Percentiles rank a stretch among this genome's conserved stretches.
Evolutionary conservation across 352 stramenopile species (phyloP).

Genomic region (Phytopythium sindhum): DNA sequence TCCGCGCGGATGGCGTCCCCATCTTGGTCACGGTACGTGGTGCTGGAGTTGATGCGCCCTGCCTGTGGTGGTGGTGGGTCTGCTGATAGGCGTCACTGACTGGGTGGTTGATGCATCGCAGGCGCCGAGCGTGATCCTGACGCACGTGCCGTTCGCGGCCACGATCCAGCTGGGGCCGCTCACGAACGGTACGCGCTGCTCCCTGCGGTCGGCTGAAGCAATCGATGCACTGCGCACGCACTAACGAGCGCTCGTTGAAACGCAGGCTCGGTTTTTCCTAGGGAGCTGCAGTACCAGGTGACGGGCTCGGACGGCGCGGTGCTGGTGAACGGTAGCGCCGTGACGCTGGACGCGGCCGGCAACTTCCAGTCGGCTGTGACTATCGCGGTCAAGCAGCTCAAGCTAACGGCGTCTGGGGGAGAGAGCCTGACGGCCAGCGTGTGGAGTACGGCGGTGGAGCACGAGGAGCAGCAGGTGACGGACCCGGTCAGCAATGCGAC

Average conservation of each 20-base stretch:
- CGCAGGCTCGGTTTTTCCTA: slow-evolving; percentile 68
- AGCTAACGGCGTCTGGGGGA: slow-evolving; percentile 34
- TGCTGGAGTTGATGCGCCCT: no score
- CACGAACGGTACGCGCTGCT: slow-evolving; percentile 53
- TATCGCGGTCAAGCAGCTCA: slow-evolving; percentile 38
- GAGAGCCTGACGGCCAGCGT: slow-evolving; percentile 57
- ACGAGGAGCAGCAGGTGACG: slow-evolving; percentile 5
- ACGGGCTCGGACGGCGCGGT: slow-evolving; percentile 42
- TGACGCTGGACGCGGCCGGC: slow-evolving; percentile 59
- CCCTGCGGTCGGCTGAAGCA: no score
- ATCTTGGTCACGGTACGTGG: slow-evolving; percentile 3
- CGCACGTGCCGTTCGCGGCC: slow-evolving; percentile 62
- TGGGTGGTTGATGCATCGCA: no score
- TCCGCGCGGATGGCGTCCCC: not conserved
- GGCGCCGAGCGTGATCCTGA: slow-evolving; percentile 68
- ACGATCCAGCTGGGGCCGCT: slow-evolving; percentile 64
- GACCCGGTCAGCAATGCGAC: slow-evolving; percentile 2
- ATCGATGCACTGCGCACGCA: no score
- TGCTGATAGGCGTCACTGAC: no score
- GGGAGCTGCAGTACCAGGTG: slow-evolving; percentile 49
- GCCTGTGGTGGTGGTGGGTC: not conserved
- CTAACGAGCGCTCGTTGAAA: not conserved
- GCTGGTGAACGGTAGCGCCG: slow-evolving; percentile 57
- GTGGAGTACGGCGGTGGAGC: slow-evolving; percentile 18
- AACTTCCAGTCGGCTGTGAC: slow-evolving; percentile 59